phyloP scores from a whole-genome alignment of 2,329 filamentous ascomycete genomes.

The Lasiodiplodia theobromae region DNA sequence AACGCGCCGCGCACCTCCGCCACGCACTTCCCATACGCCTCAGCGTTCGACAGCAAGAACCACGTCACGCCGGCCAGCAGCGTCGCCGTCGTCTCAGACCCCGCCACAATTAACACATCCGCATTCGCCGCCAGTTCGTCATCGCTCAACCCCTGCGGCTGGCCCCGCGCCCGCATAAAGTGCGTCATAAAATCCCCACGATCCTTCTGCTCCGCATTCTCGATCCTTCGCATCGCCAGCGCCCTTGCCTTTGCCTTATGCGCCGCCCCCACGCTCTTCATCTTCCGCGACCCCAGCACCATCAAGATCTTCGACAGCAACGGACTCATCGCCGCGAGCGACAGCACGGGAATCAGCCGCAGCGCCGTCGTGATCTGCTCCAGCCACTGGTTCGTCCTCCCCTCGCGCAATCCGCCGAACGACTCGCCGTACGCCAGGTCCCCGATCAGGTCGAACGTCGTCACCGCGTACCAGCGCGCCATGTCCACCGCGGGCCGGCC shows the following conservation, averaged over 20 bases:
- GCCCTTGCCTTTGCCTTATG: too few species aligned
- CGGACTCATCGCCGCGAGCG: too few species aligned
- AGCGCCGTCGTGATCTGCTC: not conserved
- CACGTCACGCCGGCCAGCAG: slow-evolving; percentile 42
- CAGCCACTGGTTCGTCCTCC: slow-evolving; percentile 42
- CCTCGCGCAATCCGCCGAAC: slow-evolving; percentile 33
- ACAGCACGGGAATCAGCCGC: too few species aligned
- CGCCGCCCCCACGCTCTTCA: too few species aligned
- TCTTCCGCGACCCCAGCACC: too few species aligned
- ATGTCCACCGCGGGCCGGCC: slow-evolving; percentile 32
- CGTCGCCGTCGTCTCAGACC: slow-evolving; percentile 51
- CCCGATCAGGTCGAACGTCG: slow-evolving; percentile 44
- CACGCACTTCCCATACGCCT: not conserved
- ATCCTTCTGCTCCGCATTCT: not conserved
- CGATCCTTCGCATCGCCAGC: not conserved
- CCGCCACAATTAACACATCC: slow-evolving; percentile 42
- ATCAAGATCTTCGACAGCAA: not conserved
- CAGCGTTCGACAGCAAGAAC: slow-evolving; percentile 40
- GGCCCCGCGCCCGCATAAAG: not conserved
- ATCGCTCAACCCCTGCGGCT: slow-evolving; percentile 33
- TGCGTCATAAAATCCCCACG: not conserved
- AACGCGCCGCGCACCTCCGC: not conserved
- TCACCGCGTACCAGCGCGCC: slow-evolving; percentile 39
- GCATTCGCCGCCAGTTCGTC: slow-evolving; percentile 32
- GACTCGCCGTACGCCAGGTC: slow-evolving; percentile 39